Base-by-base conservation (phyloP, 345 rosid species). In the Mercurialis annua region DNA sequence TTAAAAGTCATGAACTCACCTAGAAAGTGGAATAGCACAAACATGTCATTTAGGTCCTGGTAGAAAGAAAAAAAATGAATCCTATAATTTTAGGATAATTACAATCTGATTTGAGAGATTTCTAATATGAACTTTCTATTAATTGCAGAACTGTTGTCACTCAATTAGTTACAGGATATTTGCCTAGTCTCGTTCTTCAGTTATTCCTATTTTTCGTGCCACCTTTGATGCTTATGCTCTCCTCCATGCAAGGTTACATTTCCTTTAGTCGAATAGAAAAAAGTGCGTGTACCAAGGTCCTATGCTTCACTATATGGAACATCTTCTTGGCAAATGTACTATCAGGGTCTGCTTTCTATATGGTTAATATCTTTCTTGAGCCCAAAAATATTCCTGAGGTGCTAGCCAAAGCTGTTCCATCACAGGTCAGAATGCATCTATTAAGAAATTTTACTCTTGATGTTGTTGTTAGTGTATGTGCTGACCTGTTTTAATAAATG, bases 121-220 rank as follows among this genome's bases (percentile, higher is more conserved):
- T 48, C 74, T 73, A 31, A 75, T 57, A 21, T 57, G 33, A 46
- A 29, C 53, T 48, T 43, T 64, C 55, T 16, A 61, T 72, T 71
- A 49, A 49, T 67, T 83, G 83, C 90, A 93, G 98, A 80, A 63
- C 84, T 47, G 71, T 87, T 30, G 77, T 89, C 50, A 86, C 88
- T 77, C 77, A 86, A 75, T 81, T 90, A 75, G 81, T 93, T 69
- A 90, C 96, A 3, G 97, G 97, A 81, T 90, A 93, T 77, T 90
- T 93, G 69, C 98, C 98, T 10, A 90, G 90, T 83, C 85, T 93
- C 36, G 66, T 88, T 64, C 90, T 93, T 55, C 86, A 83, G 62
- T 60, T 73, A 64, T 93, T 90, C 78, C 81, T 89, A 44, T 53
- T 43, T 57, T 71, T 81, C 30, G 76, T 90, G 73, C 98, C 94